Evolutionary conservation across 495 filamentous ascomycete genomes (phyloP).

Genomic region (Pyronema omphalodes): DNA sequence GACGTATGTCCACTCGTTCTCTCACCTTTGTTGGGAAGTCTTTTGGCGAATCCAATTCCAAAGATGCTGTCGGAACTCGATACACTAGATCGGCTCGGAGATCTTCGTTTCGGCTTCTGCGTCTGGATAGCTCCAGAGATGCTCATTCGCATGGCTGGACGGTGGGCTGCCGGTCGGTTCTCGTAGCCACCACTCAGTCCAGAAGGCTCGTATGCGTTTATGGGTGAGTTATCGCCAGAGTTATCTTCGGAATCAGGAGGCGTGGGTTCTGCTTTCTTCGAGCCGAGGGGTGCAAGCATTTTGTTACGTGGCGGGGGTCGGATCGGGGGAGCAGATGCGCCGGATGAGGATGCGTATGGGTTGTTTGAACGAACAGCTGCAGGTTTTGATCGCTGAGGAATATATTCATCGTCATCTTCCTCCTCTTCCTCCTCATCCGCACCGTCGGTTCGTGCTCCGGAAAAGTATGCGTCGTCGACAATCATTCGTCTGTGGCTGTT

Average conservation of each 20-base stretch:
- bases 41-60: slow-evolving; percentile 17
- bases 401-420: background rate
- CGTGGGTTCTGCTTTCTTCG: slow-evolving; percentile 58
- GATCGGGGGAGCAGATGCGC: slow-evolving; percentile 19
- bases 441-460: background rate
- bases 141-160: background rate
- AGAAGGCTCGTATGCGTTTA: background rate
- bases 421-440: background rate
- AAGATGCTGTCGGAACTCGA: slow-evolving; percentile 19
- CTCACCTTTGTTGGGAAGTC: slow-evolving; percentile 16
- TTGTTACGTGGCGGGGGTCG: slow-evolving; percentile 41
- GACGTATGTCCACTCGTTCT: slow-evolving; percentile 19
- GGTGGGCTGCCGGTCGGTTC: background rate
- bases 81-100: slow-evolving; percentile 12
- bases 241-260: slow-evolving; percentile 38
- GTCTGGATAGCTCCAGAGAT: background rate
- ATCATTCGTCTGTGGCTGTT: background rate
- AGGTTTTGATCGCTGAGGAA: background rate
- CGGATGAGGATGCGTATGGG: background rate
- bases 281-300: background rate
- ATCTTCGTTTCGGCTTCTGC: slow-evolving; percentile 15
- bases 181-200: slow-evolving; percentile 5
- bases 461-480: background rate
- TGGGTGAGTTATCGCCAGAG: background rate
- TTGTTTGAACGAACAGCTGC: background rate